Base-by-base conservation (phyloP, 306 rosid species). In the Glycyrrhiza uralensis region DNA sequence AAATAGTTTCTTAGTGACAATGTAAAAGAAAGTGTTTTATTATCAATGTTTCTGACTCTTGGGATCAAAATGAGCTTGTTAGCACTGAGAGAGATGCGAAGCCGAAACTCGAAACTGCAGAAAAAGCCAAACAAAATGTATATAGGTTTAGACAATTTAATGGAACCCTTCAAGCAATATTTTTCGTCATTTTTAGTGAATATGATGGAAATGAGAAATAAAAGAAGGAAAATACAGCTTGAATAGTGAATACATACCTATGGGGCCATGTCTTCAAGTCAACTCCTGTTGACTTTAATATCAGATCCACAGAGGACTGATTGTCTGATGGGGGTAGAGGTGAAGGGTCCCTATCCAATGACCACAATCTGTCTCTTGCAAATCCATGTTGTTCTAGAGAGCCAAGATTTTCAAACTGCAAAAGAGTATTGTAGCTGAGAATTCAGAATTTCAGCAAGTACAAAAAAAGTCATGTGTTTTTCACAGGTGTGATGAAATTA, bases 301-400 rank as follows among this genome's bases (percentile, higher is more conserved):
- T 75, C 69, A 90, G 77, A 80, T 90, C 93, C 20, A 90, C 91
- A 22, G 90, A 82, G 57, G 96, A 88, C 6, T 88, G 91, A 73
- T 55, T 83, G 59, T 82, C 83, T n/a, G n/a, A 42, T 20, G 90
- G 87, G 79, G 92, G 85, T 47, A 90, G 50, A 55, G 91, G 85
- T 11, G 86, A 86, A 74, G 91, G 87, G 74, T 90, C 85, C 14
- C 72, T 65, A 75, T 90, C 96, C 69, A 88, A 32, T 39, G 93
- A 82, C 96, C 96, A 90, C 41, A 84, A 42, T 45, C 85, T 84
- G 83, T 83, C 84, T 79, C 86, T 86, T 38, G 86, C 79, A 74
- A 88, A 74, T 69, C 90, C 90, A 70, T 86, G 77, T 52, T 79
- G 87, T 62, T 86, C 96, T 14, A 79, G 69, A 17, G 84, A 83